Evolutionary conservation across 2,329 filamentous ascomycete species (phyloP).

Genomic region (Alternaria infectoria): DNA sequence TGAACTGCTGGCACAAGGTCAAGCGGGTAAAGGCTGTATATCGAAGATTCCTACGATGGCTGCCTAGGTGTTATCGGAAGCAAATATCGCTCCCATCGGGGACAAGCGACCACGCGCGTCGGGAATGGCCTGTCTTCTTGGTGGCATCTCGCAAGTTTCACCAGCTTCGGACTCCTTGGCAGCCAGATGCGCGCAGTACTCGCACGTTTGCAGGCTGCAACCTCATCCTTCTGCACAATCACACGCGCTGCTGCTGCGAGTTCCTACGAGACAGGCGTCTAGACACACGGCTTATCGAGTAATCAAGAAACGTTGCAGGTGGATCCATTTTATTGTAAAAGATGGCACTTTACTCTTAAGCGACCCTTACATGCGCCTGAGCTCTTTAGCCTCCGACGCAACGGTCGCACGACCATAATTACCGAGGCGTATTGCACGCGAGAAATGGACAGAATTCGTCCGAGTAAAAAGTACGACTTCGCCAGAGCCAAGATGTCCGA

Average conservation of each 20-base stretch:
- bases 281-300: neutral
- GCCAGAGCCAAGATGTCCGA: neutral
- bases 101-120: neutral
- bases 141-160: neutral
- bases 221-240: neutral
- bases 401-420: neutral
- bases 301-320: neutral
- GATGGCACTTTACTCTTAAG: neutral
- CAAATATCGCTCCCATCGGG: neutral
- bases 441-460: neutral
- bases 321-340: neutral
- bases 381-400: neutral
- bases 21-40: neutral
- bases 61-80: neutral
- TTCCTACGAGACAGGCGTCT: neutral
- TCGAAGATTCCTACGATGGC: neutral
- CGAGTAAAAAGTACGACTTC: neutral
- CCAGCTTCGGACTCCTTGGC: constrained; percentile 5
- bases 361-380: neutral
- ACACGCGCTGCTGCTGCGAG: neutral
- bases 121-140: neutral
- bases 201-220: neutral
- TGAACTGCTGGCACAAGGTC: neutral
- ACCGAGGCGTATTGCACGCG: neutral
- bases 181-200: neutral